Percentiles rank a stretch among this genome's conserved stretches.
These are phyloP conservation scores for Platanthera guangdongensis DNA, from an alignment of 106 monocot genomes.

Conservation along the genomic window DNA sequence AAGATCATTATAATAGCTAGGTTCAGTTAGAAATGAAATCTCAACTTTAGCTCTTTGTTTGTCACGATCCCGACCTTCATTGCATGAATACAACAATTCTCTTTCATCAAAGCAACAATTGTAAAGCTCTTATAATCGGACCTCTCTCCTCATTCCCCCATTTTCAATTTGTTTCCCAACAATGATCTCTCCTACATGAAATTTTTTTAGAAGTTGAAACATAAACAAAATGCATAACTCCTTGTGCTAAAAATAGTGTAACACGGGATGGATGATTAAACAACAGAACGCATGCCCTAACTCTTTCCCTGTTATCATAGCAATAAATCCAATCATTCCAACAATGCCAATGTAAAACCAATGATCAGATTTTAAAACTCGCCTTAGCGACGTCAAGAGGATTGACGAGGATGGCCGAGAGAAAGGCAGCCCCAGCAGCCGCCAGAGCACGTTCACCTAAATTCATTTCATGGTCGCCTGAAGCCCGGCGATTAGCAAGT, in stretches of 20 bases:
- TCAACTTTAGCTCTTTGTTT: neutral
- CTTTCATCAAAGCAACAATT: too few relatives aligned
- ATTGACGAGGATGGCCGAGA: constrained; percentile 85
- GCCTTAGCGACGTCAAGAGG: constrained; percentile 97
- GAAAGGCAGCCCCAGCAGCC: constrained; percentile 80
- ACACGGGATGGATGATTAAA: neutral
- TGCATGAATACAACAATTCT: too few relatives aligned
- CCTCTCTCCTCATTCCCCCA: too few relatives aligned
- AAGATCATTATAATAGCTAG: neutral
- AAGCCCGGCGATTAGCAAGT: neutral
- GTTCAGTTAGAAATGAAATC: too few relatives aligned
- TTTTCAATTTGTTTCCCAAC: too few relatives aligned
- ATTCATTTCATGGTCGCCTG: constrained; percentile 38
- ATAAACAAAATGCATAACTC: neutral
- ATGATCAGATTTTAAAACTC: neutral
- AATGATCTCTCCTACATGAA: too few relatives aligned
- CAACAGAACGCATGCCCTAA: neutral
- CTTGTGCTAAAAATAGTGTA: neutral
- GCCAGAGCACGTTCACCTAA: constrained; percentile 68
- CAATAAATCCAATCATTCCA: neutral
- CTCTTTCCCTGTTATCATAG: neutral
- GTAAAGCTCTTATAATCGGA: too few relatives aligned
- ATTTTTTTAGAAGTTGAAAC: too few relatives aligned
- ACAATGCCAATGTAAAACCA: neutral
- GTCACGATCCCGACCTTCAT: too few relatives aligned